Evolutionary conservation across 2,329 filamentous ascomycete species (phyloP).

Genomic region (Trichoderma atroviride): DNA sequence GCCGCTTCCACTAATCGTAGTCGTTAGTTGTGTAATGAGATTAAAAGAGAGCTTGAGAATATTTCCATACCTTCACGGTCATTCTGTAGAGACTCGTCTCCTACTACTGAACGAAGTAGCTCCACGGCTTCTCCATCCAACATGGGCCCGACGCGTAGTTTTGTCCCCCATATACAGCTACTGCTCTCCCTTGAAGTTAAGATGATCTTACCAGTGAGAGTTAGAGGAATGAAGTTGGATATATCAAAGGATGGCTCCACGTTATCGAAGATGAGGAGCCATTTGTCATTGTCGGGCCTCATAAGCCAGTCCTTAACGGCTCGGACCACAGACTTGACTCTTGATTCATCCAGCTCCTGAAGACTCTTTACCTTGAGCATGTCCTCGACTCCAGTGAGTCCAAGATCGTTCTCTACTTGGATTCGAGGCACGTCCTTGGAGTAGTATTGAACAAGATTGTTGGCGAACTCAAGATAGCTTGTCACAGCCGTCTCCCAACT

Average conservation of each 20-base stretch:
- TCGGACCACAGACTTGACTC: slow-evolving; percentile 33
- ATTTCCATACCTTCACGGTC: slow-evolving; percentile 27
- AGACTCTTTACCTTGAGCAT: slow-evolving; percentile 34
- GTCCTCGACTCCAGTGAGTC: slow-evolving; percentile 32
- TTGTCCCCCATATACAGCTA: slow-evolving; percentile 32
- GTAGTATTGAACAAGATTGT: slow-evolving; percentile 31
- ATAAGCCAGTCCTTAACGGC: slow-evolving; percentile 36
- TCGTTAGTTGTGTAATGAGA: neutral
- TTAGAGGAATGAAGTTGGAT: slow-evolving; percentile 34
- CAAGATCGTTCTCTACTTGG: slow-evolving; percentile 33
- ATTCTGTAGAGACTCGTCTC: slow-evolving; percentile 11
- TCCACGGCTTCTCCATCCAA: slow-evolving; percentile 30
- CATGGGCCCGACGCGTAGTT: slow-evolving; percentile 32
- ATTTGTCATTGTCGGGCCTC: slow-evolving; percentile 32
- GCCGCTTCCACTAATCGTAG: slow-evolving; percentile 29
- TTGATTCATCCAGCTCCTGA: slow-evolving; percentile 31
- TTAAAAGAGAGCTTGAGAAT: neutral
- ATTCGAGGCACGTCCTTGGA: slow-evolving; percentile 27
- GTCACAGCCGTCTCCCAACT: slow-evolving; percentile 35
- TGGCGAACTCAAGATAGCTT: slow-evolving; percentile 35
- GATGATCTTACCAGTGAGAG: slow-evolving; percentile 33
- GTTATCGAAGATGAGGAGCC: slow-evolving; percentile 35
- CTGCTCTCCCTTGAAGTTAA: slow-evolving; percentile 32
- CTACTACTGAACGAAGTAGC: slow-evolving; percentile 28
- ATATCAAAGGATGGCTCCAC: slow-evolving; percentile 34